These are phyloP conservation scores for Stephanodiscus minutulus DNA, from an alignment of 108 stramenopile genomes.

Conservation along the genomic window DNA sequence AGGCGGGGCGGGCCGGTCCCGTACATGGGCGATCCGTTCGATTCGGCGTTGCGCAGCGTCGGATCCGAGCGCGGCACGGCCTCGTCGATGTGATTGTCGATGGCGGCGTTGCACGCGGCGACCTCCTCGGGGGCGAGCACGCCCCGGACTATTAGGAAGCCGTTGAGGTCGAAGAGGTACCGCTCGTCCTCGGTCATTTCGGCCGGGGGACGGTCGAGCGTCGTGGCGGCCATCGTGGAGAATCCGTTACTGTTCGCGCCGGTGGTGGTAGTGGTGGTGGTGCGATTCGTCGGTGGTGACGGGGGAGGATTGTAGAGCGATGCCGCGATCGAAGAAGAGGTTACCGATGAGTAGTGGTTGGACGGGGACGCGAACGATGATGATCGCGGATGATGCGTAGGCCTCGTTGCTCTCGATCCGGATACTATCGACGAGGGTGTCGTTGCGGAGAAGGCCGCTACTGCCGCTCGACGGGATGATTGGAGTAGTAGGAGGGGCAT, in stretches of 20 bases:
- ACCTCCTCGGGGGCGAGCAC: constrained; percentile 85
- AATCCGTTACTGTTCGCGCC: constrained; percentile 24
- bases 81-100: constrained; percentile 70
- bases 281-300: background rate
- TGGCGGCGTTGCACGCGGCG: constrained; percentile 69
- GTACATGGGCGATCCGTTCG: constrained; percentile 68
- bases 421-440: background rate
- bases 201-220: background rate
- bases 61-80: constrained; percentile 69
- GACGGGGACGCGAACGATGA: background rate
- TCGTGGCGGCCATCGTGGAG: constrained; percentile 29
- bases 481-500: constrained; percentile 5
- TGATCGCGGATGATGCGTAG: background rate
- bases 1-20: constrained; percentile 79
- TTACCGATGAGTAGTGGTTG: background rate
- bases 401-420: background rate
- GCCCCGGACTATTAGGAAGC: constrained; percentile 79
- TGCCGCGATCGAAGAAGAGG: background rate
- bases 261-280: constrained; percentile 21
- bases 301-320: background rate
- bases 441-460: background rate
- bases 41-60: constrained; percentile 73
- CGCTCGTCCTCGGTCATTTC: constrained; percentile 84
- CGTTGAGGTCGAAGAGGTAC: constrained; percentile 94
- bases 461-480: constrained; percentile 6